Evolutionary conservation across 768 basidiomycete genomes (phyloP).

Genomic region (Lentinula lateritia): DNA sequence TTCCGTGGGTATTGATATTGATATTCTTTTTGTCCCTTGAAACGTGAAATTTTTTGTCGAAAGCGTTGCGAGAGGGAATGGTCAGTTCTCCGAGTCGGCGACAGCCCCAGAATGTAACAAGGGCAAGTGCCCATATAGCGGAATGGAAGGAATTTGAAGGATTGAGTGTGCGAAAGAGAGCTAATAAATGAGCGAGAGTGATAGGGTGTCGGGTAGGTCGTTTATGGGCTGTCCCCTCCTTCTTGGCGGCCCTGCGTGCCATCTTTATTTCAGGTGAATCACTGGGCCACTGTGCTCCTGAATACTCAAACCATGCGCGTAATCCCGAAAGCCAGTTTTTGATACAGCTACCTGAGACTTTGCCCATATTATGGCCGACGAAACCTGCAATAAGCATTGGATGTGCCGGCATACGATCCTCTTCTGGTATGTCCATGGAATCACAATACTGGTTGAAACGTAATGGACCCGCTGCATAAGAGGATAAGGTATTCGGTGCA

Average conservation of each 20-base stretch:
- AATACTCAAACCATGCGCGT: slow-evolving; percentile 27
- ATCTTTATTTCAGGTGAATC: slow-evolving; percentile 13
- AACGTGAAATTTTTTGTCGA: slow-evolving; percentile 12
- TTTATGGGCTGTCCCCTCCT: slow-evolving; percentile 12
- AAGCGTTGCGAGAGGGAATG: slow-evolving; percentile 9
- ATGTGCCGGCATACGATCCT: slow-evolving; percentile 21
- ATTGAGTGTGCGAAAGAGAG: slow-evolving; percentile 17
- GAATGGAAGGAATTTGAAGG: slow-evolving; percentile 22
- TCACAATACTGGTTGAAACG: slow-evolving; percentile 30
- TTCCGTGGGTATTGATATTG: neutral
- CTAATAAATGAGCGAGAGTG: slow-evolving; percentile 25
- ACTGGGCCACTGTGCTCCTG: slow-evolving; percentile 31
- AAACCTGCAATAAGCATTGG: slow-evolving; percentile 24
- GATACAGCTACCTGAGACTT: slow-evolving; percentile 14
- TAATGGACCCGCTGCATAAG: slow-evolving; percentile 26
- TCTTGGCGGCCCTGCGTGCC: slow-evolving; percentile 13
- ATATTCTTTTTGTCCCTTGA: slow-evolving; percentile 7
- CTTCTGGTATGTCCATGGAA: slow-evolving; percentile 17
- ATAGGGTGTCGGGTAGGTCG: slow-evolving; percentile 24
- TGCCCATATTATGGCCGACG: slow-evolving; percentile 12
- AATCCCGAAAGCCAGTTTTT: slow-evolving; percentile 29
- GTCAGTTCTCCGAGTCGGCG: slow-evolving; percentile 23
- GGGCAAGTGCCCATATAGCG: slow-evolving; percentile 28
- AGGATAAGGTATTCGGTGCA: neutral
- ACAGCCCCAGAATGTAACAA: slow-evolving; percentile 28